Evolutionary conservation across 495 filamentous ascomycete genomes (phyloP).

Genomic region (Aspergillus baeticus): DNA sequence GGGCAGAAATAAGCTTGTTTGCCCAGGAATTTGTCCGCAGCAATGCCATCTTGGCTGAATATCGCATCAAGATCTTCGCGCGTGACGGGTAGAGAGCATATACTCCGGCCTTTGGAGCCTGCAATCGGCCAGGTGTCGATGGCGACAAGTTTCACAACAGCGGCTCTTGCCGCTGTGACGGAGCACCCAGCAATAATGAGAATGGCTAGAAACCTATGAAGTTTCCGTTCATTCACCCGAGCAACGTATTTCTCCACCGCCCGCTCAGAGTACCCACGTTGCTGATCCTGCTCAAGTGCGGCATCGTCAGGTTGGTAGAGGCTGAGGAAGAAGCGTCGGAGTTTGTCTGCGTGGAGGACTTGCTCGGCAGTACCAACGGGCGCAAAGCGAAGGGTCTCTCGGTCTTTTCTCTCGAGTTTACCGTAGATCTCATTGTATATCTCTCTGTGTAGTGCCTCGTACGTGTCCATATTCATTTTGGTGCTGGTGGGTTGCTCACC

Average conservation of each 20-base stretch:
- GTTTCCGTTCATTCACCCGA: not conserved
- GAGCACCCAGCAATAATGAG: not conserved
- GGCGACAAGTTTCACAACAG: not conserved
- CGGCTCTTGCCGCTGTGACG: not conserved
- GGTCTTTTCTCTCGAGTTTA: not conserved
- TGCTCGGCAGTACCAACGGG: not conserved
- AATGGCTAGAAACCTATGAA: not conserved
- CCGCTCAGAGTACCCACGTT: too few relatives aligned
- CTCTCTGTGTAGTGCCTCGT: not conserved
- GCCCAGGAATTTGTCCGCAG: not conserved
- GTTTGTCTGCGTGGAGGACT: not conserved
- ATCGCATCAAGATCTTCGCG: not conserved
- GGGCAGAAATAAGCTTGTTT: conserved; percentile 8
- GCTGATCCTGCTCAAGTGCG: not conserved
- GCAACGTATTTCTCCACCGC: not conserved
- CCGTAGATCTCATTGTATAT: not conserved
- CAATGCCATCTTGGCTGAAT: not conserved
- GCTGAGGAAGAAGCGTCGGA: not conserved
- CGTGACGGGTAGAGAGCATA: not conserved
- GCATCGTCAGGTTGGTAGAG: not conserved
- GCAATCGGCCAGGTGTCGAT: not conserved
- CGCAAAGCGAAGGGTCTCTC: not conserved
- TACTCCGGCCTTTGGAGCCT: not conserved
- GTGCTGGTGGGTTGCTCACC: not conserved
- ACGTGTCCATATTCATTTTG: not conserved